Conservation (phyloP, 2,329 filamentous ascomycete species). For the Penicillium concentricum region DNA sequence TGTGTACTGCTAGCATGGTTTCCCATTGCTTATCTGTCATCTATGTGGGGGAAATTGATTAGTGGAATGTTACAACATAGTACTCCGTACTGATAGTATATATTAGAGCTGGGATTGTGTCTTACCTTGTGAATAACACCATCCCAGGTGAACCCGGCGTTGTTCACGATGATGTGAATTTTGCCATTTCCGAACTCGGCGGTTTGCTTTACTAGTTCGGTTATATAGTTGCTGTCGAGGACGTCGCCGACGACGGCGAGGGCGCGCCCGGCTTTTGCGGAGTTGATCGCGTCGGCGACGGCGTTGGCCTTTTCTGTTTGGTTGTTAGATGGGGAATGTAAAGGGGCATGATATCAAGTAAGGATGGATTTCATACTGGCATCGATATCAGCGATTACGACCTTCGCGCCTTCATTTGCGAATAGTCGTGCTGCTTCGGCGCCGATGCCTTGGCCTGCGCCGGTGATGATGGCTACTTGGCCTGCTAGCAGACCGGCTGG, state of each 20-base stretch:
- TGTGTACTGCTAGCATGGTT: constrained; percentile 79
- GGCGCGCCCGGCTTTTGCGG: constrained; percentile 61
- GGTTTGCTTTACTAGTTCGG: constrained; percentile 68
- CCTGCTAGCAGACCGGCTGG: constrained; percentile 74
- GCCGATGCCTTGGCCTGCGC: constrained; percentile 82
- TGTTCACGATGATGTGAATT: constrained; percentile 89
- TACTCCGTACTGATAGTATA: no score
- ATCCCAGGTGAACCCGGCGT: constrained; percentile 91
- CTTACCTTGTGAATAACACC: constrained; percentile 78
- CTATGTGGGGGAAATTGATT: constrained; percentile 30
- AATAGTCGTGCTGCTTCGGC: constrained; percentile 80
- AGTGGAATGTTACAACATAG: no score
- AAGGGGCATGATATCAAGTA: no score
- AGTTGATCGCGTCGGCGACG: constrained; percentile 70
- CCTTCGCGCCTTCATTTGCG: constrained; percentile 82
- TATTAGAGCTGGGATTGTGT: neutral
- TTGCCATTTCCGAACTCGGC: constrained; percentile 82
- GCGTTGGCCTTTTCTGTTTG: constrained; percentile 63
- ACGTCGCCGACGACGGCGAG: constrained; percentile 76
- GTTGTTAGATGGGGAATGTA: neutral
- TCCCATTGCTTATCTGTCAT: constrained; percentile 92
- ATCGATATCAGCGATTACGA: constrained; percentile 82
- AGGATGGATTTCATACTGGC: constrained; percentile 48
- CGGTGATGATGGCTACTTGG: constrained; percentile 85
- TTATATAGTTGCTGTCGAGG: constrained; percentile 68